Conservation (phyloP, 1,139 yeast species). For the Geotrichum carabidarum region DNA sequence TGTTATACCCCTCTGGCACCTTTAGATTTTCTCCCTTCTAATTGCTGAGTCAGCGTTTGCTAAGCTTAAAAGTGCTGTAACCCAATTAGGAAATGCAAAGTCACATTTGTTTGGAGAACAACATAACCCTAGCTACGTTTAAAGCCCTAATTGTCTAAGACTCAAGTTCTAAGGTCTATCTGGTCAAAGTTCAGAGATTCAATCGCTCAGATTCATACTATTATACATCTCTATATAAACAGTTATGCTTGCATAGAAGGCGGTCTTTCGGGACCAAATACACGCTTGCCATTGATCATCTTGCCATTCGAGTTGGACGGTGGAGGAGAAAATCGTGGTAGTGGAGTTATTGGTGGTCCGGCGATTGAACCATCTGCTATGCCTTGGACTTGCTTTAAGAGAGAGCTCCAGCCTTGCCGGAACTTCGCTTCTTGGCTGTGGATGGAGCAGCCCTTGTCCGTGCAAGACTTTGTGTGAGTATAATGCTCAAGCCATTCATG, state of each 20-base stretch:
- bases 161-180: no score
- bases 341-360: not conserved
- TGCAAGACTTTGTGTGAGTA: conserved; percentile 5
- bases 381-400: conserved; percentile 10
- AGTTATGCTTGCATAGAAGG: conserved; percentile 20
- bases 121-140: no score
- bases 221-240: no score
- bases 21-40: no score
- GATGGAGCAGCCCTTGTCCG: conserved; percentile 13
- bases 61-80: no score
- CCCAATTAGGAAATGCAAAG: no score
- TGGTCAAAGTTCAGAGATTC: no score
- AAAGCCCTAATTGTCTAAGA: no score
- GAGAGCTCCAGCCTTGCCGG: conserved; percentile 8
- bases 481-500: conserved; percentile 16
- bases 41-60: not conserved
- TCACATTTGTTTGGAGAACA: no score
- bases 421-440: conserved; percentile 13
- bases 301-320: not conserved
- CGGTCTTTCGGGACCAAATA: conserved; percentile 27
- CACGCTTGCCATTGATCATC: conserved; percentile 19
- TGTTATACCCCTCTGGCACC: not conserved
- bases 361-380: not conserved
- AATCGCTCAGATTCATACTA: no score
- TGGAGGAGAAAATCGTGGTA: not conserved